A percentile compares a stretch with the other conserved stretches of the same genome.
These are phyloP conservation scores for Lathyrus aphaca DNA, from an alignment of 306 rosid genomes.

Conservation along the genomic window DNA sequence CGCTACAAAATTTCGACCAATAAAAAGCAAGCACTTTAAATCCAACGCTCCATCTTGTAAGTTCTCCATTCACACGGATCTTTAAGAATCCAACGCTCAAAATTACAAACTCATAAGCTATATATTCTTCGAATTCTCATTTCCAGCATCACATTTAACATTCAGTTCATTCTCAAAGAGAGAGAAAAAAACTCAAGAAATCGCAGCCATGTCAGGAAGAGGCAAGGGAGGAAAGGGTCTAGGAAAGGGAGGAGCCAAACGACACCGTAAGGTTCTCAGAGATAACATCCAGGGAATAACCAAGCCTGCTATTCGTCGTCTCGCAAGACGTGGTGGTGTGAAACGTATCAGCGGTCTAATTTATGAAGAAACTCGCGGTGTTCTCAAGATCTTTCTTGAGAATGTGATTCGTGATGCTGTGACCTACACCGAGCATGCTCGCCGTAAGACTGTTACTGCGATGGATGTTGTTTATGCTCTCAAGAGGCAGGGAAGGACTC, in stretches of 20 bases:
- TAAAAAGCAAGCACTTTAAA: constrained; percentile 13
- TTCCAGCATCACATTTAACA: no score
- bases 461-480: no score
- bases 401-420: no score
- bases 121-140: not conserved
- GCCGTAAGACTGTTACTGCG: no score
- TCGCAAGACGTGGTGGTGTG: constrained; percentile 57
- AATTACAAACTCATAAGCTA: not conserved
- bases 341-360: constrained; percentile 66
- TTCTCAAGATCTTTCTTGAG: no score
- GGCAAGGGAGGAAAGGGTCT: no score
- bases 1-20: constrained; percentile 30
- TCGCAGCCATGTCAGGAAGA: no score
- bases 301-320: constrained; percentile 60
- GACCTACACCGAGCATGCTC: no score
- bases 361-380: constrained; percentile 10
- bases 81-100: constrained; percentile 32
- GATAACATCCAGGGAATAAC: no score
- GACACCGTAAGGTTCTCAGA: no score
- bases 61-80: constrained; percentile 25
- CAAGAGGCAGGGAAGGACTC: no score
- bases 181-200: constrained; percentile 54
- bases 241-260: no score
- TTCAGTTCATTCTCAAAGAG: constrained; percentile 31
- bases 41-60: constrained; percentile 35